phyloP scores from a whole-genome alignment of 768 basidiomycete species.

The Lactifluus pinguis region DNA sequence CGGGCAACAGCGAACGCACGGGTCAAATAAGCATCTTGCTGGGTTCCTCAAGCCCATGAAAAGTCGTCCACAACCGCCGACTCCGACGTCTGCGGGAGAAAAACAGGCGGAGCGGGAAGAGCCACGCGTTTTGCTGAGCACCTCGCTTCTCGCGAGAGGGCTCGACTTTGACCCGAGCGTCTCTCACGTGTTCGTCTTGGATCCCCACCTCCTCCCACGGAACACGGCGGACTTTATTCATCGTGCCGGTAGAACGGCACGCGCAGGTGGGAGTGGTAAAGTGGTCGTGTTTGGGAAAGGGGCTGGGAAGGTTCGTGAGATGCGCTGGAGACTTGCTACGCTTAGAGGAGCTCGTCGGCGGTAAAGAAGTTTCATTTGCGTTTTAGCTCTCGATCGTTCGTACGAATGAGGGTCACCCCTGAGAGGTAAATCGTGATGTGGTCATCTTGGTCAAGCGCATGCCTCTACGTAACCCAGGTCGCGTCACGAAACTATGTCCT shows the following conservation, averaged over 20 bases:
- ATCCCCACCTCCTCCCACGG: slow-evolving; percentile 49
- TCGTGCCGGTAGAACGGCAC: slow-evolving; percentile 75
- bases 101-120: neutral
- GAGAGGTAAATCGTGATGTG: too few relatives aligned
- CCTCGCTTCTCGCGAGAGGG: slow-evolving; percentile 83
- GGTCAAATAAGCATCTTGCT: slow-evolving; percentile 16
- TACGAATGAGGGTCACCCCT: too few relatives aligned
- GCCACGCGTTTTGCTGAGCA: slow-evolving; percentile 75
- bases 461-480: too few relatives aligned
- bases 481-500: too few relatives aligned
- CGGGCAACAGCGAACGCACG: slow-evolving; percentile 2
- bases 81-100: neutral
- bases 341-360: neutral
- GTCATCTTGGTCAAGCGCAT: too few relatives aligned
- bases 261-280: slow-evolving; percentile 61
- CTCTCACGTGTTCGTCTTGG: slow-evolving; percentile 77
- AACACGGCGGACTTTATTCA: slow-evolving; percentile 92
- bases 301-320: slow-evolving; percentile 32
- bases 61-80: slow-evolving; percentile 18
- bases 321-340: slow-evolving; percentile 4
- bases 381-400: too few relatives aligned
- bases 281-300: slow-evolving; percentile 72
- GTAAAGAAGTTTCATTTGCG: neutral
- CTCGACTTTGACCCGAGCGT: slow-evolving; percentile 81
- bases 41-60: slow-evolving; percentile 27